Percentiles rank a stretch among this genome's conserved stretches.
phyloP scores from a whole-genome alignment of 2,329 filamentous ascomycete genomes.

The Epichloe brachyelytri region DNA sequence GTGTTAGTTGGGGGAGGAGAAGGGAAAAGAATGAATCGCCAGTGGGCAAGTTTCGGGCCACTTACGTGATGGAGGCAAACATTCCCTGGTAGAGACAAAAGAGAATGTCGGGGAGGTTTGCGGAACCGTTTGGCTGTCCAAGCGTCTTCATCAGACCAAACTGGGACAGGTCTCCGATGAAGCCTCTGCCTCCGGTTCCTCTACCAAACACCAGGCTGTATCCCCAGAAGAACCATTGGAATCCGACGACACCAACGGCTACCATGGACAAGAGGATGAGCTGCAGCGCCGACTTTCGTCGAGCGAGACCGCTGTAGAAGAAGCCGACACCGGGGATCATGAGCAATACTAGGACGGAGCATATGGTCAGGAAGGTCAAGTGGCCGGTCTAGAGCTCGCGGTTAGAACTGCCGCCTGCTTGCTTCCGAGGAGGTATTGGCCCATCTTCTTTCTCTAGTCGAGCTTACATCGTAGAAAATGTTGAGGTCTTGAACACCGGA shows the following conservation, averaged over 20 bases:
- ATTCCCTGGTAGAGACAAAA: conserved; percentile 82
- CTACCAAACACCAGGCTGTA: conserved; percentile 80
- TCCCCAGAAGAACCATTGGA: conserved; percentile 96
- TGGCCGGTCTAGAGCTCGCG: conserved; percentile 50
- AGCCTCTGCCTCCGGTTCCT: conserved; percentile 50
- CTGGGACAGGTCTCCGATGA: conserved; percentile 69
- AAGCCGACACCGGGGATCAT: conserved; percentile 93
- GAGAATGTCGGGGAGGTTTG: conserved; percentile 64
- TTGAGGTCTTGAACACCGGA: conserved; percentile 56
- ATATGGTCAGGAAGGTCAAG: conserved; percentile 68
- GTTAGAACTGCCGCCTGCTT: neutral
- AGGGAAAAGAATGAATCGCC: neutral
- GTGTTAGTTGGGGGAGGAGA: neutral
- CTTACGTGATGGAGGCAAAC: conserved; percentile 81
- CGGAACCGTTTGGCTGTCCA: conserved; percentile 59
- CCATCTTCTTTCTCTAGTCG: neutral
- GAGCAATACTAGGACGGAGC: conserved; percentile 68
- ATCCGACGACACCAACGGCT: conserved; percentile 64
- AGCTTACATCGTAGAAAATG: conserved; percentile 63
- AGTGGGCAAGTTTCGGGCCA: conserved; percentile 7
- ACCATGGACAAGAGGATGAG: conserved; percentile 79
- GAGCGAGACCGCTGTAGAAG: conserved; percentile 85
- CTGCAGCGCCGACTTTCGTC: conserved; percentile 77
- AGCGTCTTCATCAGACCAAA: conserved; percentile 71
- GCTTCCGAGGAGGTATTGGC: neutral